These are phyloP conservation scores for Xylariaceae sp. DNA, from an alignment of 2,329 filamentous ascomycete species.

Conservation along the genomic window DNA sequence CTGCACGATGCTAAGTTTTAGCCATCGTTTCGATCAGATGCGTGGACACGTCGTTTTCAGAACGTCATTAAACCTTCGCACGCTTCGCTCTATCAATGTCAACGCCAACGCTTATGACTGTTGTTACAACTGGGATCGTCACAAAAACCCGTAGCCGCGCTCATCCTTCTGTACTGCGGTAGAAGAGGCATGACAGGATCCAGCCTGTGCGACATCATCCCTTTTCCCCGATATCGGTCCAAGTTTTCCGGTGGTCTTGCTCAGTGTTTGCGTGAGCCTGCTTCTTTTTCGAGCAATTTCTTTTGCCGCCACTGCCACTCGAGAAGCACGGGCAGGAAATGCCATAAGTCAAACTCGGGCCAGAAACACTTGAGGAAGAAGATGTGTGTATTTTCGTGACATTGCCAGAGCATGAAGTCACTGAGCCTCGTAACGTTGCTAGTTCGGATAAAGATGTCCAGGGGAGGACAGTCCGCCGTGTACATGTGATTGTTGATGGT, in stretches of 20 bases:
- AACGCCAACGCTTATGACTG: conserved; percentile 3
- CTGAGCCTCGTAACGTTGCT: conserved; percentile 89
- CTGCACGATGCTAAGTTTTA: too few relatives aligned
- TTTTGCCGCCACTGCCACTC: conserved; percentile 76
- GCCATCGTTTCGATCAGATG: too few relatives aligned
- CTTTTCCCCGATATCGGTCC: not conserved
- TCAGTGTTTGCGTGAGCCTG: conserved; percentile 32
- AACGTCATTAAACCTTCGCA: not conserved
- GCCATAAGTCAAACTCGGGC: conserved; percentile 93
- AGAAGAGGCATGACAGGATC: conserved; percentile 2
- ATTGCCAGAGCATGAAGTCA: conserved; percentile 99
- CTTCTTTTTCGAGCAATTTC: conserved; percentile 52
- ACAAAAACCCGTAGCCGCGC: conserved; percentile 1
- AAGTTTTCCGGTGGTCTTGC: not conserved
- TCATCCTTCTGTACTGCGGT: not conserved
- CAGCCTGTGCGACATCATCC: conserved; percentile 1
- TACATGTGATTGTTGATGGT: conserved; percentile 84
- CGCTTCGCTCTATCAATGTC: not conserved
- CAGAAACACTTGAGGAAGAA: conserved; percentile 89
- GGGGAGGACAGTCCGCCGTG: conserved; percentile 75
- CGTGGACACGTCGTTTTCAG: too few relatives aligned
- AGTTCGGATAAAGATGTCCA: conserved; percentile 87
- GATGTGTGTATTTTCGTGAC: conserved; percentile 85
- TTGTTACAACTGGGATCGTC: not conserved
- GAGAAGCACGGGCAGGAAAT: conserved; percentile 85